Evolutionary conservation across 371 early-diverging fungal genomes (phyloP).

Genomic region (Homolaphlyctis polyrhiza): DNA sequence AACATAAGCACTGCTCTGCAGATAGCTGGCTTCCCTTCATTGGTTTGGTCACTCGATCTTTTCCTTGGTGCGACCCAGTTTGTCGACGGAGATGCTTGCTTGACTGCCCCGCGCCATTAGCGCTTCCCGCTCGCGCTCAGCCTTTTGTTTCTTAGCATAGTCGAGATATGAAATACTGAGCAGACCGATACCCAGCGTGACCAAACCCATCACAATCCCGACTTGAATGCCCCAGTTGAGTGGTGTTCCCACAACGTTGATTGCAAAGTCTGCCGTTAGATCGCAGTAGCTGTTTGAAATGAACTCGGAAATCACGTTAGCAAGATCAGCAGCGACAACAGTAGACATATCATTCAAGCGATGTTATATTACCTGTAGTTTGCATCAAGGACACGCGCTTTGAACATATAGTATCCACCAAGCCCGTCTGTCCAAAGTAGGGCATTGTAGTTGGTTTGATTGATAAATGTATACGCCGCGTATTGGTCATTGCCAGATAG

Average conservation of each 20-base stretch:
- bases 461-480: constrained; percentile 21
- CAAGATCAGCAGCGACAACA: background rate
- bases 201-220: constrained; percentile 18
- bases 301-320: background rate
- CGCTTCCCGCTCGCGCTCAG: background rate
- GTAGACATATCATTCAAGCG: background rate
- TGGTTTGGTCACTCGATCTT: too few species aligned
- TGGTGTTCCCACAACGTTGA: constrained; percentile 24
- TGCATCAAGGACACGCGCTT: constrained; percentile 25
- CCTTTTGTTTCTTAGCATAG: background rate
- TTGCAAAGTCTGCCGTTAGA: constrained; percentile 17
- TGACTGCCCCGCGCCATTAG: too few species aligned
- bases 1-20: too few species aligned
- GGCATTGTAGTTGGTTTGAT: constrained; percentile 16
- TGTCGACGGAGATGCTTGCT: too few species aligned
- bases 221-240: constrained; percentile 12
- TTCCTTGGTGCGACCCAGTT: too few species aligned
- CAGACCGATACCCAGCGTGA: background rate
- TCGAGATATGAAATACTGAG: background rate
- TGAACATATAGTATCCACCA: constrained; percentile 19
- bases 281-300: constrained; percentile 20
- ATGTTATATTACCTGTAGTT: constrained; percentile 15
- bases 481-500: background rate
- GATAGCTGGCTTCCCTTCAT: too few species aligned
- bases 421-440: constrained; percentile 21